Evolutionary conservation across 805 yeast genomes (phyloP).

Genomic region (Candida rishiriensis): DNA sequence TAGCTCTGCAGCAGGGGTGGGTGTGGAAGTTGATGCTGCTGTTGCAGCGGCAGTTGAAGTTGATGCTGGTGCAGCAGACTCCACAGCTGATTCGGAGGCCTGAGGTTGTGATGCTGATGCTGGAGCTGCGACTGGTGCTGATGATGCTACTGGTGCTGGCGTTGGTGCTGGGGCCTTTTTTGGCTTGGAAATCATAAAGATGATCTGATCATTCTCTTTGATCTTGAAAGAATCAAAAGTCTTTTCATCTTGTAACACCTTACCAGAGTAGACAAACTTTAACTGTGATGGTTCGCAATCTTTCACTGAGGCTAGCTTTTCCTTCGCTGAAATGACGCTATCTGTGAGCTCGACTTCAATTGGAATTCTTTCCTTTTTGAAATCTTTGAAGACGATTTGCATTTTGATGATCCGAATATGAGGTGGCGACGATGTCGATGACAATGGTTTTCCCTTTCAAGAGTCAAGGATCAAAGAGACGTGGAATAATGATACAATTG

Average conservation of each 20-base stretch:
- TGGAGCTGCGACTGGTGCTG: conserved; percentile 22
- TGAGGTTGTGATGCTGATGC: conserved; percentile 20
- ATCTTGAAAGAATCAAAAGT: conserved; percentile 67
- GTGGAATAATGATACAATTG: too few relatives aligned
- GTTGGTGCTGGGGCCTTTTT: conserved; percentile 32
- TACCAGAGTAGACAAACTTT: conserved; percentile 87
- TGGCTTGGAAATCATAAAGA: conserved; percentile 79
- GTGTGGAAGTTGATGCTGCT: conserved; percentile 14
- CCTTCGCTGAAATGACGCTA: conserved; percentile 67
- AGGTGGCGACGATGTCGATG: too few relatives aligned
- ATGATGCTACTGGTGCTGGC: conserved; percentile 11
- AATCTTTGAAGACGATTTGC: conserved; percentile 84
- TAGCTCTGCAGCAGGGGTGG: conserved; percentile 4
- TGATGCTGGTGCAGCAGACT: conserved; percentile 22
- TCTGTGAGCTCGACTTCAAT: conserved; percentile 69
- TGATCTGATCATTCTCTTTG: conserved; percentile 82
- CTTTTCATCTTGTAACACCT: conserved; percentile 81
- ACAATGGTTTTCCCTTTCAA: too few relatives aligned
- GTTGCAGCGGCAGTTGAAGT: conserved; percentile 20
- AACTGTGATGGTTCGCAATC: conserved; percentile 68
- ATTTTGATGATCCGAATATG: conserved; percentile 34
- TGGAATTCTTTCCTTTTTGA: conserved; percentile 84
- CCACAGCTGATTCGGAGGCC: conserved; percentile 17
- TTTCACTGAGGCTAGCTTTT: conserved; percentile 62
- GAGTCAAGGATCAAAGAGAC: too few relatives aligned